These are phyloP conservation scores for Isabelozyma gotoi DNA, from an alignment of 805 yeast genomes.

Conservation along the genomic window DNA sequence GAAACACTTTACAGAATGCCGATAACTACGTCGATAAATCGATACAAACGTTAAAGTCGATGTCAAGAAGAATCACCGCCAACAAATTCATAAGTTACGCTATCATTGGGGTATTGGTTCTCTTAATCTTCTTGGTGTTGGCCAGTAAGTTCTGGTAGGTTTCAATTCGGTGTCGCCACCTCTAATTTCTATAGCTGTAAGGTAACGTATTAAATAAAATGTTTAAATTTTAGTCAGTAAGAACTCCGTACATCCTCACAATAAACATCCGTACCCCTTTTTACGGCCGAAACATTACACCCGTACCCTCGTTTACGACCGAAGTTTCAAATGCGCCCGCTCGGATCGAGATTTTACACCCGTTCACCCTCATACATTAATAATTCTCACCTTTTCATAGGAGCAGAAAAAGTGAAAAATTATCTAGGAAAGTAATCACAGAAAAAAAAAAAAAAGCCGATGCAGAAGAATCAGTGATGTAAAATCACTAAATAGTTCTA, in stretches of 20 bases:
- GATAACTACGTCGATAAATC: conserved; percentile 91
- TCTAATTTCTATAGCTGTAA: neutral
- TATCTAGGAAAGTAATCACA: neutral
- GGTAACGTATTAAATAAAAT: too few relatives aligned
- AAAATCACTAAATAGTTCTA: too few relatives aligned
- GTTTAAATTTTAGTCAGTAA: too few relatives aligned
- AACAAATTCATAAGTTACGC: conserved; percentile 88
- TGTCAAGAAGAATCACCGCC: conserved; percentile 92
- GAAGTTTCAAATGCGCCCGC: too few relatives aligned
- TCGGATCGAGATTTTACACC: neutral
- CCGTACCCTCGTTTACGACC: neutral
- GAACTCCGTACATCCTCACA: too few relatives aligned
- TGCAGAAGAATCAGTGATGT: neutral
- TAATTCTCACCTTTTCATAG: neutral
- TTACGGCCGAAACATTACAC: neutral
- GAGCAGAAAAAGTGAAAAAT: conserved; percentile 1
- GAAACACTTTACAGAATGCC: conserved; percentile 85
- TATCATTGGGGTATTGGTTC: conserved; percentile 81
- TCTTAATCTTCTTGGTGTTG: conserved; percentile 78
- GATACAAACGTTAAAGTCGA: conserved; percentile 78
- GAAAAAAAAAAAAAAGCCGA: neutral
- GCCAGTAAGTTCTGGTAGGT: conserved; percentile 73
- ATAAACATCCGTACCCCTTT: neutral
- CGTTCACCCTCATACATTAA: neutral
- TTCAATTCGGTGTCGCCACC: conserved; percentile 3